Conservation (phyloP, 306 rosid species). For the Quercus aquifolioides region DNA sequence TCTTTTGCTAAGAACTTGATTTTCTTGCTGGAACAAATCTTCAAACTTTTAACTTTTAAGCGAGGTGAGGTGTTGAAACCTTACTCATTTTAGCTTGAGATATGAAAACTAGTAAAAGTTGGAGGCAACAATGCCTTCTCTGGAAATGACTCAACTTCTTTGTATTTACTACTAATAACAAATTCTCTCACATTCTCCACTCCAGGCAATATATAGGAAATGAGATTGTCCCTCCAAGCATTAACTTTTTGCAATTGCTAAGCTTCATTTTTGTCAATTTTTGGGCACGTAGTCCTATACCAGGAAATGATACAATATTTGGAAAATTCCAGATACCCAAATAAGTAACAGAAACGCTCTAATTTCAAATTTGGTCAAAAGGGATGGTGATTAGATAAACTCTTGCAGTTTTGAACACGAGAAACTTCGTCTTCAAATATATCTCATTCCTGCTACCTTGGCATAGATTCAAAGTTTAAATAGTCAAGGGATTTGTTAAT, state of each 20-base stretch:
- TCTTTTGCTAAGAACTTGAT: constrained; percentile 18
- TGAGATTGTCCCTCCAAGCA: too few species aligned
- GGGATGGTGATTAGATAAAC: constrained; percentile 29
- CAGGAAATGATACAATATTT: too few species aligned
- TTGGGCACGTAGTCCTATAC: too few species aligned
- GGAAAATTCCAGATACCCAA: too few species aligned
- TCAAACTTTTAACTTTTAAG: background rate
- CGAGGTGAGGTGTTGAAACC: constrained; percentile 25
- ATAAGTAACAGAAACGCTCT: too few species aligned
- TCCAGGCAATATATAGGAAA: too few species aligned
- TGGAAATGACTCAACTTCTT: background rate
- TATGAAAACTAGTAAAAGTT: background rate
- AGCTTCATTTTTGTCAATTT: too few species aligned
- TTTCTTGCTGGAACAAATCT: rapidly evolving
- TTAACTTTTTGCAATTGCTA: too few species aligned
- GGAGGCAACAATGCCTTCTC: background rate
- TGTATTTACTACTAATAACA: too few species aligned
- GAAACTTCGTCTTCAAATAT: background rate
- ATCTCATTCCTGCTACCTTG: constrained; percentile 28
- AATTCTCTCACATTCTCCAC: too few species aligned
- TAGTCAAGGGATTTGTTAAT: constrained; percentile 23
- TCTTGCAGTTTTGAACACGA: too few species aligned
- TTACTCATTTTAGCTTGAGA: background rate
- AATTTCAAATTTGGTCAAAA: constrained; percentile 25
- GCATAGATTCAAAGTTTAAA: constrained; percentile 23